These are phyloP conservation scores for Psilocybe mexicana DNA, from an alignment of 1,284 basidiomycete genomes.

Conservation along the genomic window DNA sequence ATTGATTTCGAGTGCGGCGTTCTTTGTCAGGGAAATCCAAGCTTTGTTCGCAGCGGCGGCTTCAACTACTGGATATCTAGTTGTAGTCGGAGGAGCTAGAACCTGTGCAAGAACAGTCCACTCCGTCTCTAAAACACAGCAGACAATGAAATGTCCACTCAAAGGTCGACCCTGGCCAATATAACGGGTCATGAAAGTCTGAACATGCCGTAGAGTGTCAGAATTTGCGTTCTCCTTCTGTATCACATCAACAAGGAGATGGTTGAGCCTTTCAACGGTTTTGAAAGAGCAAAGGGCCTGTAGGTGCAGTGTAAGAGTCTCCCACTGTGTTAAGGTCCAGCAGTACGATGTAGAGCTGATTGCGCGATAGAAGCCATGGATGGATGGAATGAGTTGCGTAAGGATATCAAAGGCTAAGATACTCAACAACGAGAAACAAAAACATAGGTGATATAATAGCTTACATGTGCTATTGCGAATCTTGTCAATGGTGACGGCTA, in stretches of 20 bases:
- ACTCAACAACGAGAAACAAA: neutral
- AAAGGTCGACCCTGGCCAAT: conserved; percentile 74
- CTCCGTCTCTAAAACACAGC: conserved; percentile 81
- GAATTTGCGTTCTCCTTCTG: conserved; percentile 53
- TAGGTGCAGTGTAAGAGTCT: conserved; percentile 53
- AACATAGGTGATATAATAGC: conserved; percentile 21
- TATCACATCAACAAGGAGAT: conserved; percentile 60
- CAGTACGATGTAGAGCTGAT: conserved; percentile 75
- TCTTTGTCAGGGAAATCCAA: conserved; percentile 69
- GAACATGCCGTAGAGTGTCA: conserved; percentile 57
- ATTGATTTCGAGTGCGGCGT: conserved; percentile 43
- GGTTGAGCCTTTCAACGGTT: conserved; percentile 70
- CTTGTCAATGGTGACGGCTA: conserved; percentile 55
- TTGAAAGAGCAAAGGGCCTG: conserved; percentile 59
- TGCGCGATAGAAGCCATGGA: conserved; percentile 88
- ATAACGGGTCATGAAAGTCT: conserved; percentile 79
- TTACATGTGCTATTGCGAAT: conserved; percentile 58
- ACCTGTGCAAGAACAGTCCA: conserved; percentile 84
- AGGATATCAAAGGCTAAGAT: conserved; percentile 66
- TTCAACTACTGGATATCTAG: conserved; percentile 49
- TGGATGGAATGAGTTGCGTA: conserved; percentile 75
- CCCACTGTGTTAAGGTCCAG: conserved; percentile 75
- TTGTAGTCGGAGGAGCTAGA: conserved; percentile 45
- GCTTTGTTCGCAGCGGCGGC: conserved; percentile 81
- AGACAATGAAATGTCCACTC: conserved; percentile 85